phyloP scores from a whole-genome alignment of 2,329 filamentous ascomycete genomes.

The Alternaria panax region DNA sequence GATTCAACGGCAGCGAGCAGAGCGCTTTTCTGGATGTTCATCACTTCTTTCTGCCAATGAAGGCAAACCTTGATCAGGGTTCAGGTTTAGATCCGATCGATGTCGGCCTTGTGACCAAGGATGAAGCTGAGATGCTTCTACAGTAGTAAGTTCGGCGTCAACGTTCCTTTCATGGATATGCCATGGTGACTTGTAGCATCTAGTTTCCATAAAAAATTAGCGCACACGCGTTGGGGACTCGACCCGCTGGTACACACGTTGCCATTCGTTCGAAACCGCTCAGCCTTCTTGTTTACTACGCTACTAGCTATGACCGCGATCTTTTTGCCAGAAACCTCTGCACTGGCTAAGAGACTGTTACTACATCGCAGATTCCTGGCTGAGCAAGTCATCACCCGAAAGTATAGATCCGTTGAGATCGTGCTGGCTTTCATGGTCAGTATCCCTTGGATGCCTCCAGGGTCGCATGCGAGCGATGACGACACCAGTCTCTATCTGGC shows the following conservation, averaged over 20 bases:
- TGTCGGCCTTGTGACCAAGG: conserved; percentile 70
- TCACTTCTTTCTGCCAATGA: conserved; percentile 71
- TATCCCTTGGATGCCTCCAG: conserved; percentile 76
- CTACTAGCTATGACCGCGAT: conserved; percentile 73
- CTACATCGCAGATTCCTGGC: conserved; percentile 70
- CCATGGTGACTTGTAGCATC: background rate
- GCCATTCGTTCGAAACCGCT: conserved; percentile 70
- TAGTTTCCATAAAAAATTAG: conserved; percentile 73
- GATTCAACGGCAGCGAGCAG: conserved; percentile 41
- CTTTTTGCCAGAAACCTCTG: conserved; percentile 69
- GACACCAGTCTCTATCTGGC: conserved; percentile 76
- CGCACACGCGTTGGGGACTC: conserved; percentile 77
- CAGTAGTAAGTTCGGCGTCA: conserved; percentile 61
- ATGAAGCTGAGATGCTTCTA: conserved; percentile 71
- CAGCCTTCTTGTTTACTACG: conserved; percentile 75
- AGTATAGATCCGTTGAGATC: conserved; percentile 75
- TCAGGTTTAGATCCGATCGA: conserved; percentile 72
- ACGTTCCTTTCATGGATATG: background rate
- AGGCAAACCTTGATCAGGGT: conserved; percentile 68
- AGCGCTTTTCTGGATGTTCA: conserved; percentile 61
- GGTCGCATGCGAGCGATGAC: conserved; percentile 71
- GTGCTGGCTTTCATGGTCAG: conserved; percentile 78
- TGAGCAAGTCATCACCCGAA: conserved; percentile 66
- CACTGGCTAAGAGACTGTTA: conserved; percentile 70
- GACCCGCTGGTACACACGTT: conserved; percentile 72